Evolutionary conservation across 2,329 filamentous ascomycete genomes (phyloP).

Genomic region (Colletotrichum acutatum): DNA sequence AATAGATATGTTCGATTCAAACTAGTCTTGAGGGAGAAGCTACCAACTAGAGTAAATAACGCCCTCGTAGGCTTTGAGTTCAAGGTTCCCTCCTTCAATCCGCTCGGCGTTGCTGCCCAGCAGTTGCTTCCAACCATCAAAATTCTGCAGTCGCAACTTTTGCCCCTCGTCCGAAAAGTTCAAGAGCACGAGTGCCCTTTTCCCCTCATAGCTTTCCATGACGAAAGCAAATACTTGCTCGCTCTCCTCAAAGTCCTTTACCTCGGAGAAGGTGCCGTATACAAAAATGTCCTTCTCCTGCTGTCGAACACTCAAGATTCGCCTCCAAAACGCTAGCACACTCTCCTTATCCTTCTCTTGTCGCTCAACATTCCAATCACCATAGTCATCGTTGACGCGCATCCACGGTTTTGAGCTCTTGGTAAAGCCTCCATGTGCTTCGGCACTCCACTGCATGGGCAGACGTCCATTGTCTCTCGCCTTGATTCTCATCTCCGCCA

Average conservation of each 20-base stretch:
- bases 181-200: not conserved
- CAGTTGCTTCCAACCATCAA: not conserved
- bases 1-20: not conserved
- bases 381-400: constrained; percentile 40
- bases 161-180: not conserved
- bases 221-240: not conserved
- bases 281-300: not conserved
- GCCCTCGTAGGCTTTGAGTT: not conserved
- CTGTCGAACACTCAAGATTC: not conserved
- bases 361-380: not conserved
- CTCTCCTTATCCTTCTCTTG: not conserved
- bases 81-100: not conserved
- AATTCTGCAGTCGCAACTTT: not conserved
- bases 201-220: not conserved
- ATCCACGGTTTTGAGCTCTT: constrained; percentile 39
- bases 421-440: constrained; percentile 57
- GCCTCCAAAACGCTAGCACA: not conserved
- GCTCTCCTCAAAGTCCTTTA: not conserved
- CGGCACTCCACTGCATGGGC: constrained; percentile 61
- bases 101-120: not conserved
- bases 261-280: not conserved
- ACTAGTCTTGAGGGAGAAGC: not conserved
- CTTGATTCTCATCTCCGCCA: constrained; percentile 42
- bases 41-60: not conserved
- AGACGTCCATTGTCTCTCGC: constrained; percentile 42